Percentiles rank a stretch among this genome's conserved stretches.
Conservation (phyloP, 495 filamentous ascomycete species). For the Friedmanniomyces endolithicus region DNA sequence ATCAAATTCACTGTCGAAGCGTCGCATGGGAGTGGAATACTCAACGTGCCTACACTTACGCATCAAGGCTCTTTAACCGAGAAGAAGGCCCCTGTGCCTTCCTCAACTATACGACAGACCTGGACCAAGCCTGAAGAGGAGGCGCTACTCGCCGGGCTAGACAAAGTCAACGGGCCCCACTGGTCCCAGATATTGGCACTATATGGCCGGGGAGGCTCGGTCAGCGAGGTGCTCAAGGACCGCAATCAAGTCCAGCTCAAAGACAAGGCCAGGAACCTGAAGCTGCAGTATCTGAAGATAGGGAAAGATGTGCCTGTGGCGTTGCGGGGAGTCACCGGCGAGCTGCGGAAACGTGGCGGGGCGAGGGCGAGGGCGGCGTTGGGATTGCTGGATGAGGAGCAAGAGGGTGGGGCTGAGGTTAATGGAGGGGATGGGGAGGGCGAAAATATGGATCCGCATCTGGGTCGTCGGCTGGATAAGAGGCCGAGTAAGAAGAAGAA, state of each 20-base stretch:
- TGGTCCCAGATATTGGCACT: slow-evolving; percentile 91
- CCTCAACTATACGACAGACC: slow-evolving; percentile 52
- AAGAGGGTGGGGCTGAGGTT: slow-evolving; percentile 2
- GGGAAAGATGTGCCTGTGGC: slow-evolving; percentile 88
- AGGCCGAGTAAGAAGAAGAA: not conserved
- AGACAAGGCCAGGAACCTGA: slow-evolving; percentile 88
- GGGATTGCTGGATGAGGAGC: slow-evolving; percentile 42
- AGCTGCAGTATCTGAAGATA: slow-evolving; percentile 90
- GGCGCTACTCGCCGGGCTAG: slow-evolving; percentile 82
- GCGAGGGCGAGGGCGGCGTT: slow-evolving; percentile 16
- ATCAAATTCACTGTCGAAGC: slow-evolving; percentile 22
- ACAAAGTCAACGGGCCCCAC: slow-evolving; percentile 83
- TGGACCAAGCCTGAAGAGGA: slow-evolving; percentile 89
- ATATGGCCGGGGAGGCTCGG: slow-evolving; percentile 69
- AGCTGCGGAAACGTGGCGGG: slow-evolving; percentile 70
- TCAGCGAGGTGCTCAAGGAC: slow-evolving; percentile 79
- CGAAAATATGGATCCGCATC: not conserved
- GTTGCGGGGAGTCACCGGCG: slow-evolving; percentile 80
- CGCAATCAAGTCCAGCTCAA: slow-evolving; percentile 92
- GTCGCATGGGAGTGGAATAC: not conserved
- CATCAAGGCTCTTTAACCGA: not conserved
- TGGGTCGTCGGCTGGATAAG: not conserved
- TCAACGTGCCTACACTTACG: not conserved
- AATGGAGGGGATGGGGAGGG: not conserved
- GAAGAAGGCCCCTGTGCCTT: slow-evolving; percentile 18